These are phyloP conservation scores for Candida tibetensis DNA, from an alignment of 805 yeast species.

Conservation along the genomic window DNA sequence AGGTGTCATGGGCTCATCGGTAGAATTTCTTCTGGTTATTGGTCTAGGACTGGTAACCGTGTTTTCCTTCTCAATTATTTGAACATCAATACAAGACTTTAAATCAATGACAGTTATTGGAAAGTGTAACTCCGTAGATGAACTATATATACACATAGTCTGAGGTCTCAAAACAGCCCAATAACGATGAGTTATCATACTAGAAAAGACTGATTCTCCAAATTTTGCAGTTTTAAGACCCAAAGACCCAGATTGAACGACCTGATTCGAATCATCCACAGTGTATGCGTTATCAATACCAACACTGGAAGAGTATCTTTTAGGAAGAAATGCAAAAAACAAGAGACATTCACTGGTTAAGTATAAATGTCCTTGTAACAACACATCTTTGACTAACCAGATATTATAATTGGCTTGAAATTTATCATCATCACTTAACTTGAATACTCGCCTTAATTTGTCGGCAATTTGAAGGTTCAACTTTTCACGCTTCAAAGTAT, in stretches of 20 bases:
- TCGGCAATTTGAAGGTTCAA: constrained; percentile 31
- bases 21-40: neutral
- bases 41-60: neutral
- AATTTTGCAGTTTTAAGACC: constrained; percentile 38
- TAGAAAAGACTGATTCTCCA: constrained; percentile 35
- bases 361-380: constrained; percentile 82
- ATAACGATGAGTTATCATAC: constrained; percentile 47
- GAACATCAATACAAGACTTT: constrained; percentile 59
- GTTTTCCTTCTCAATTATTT: constrained; percentile 35
- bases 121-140: constrained; percentile 79
- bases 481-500: constrained; percentile 9
- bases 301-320: constrained; percentile 14
- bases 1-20: constrained; percentile 1
- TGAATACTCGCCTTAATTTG: constrained; percentile 35
- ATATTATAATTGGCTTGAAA: constrained; percentile 63
- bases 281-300: constrained; percentile 1
- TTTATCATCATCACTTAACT: constrained; percentile 52
- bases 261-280: constrained; percentile 23
- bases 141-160: constrained; percentile 63
- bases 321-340: constrained; percentile 79
- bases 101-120: constrained; percentile 77
- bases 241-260: constrained; percentile 36
- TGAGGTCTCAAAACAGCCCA: constrained; percentile 81
- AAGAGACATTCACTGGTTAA: constrained; percentile 62
- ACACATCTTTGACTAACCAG: constrained; percentile 79